These are phyloP conservation scores for Solanum hybrid DNA, from an alignment of 305 asterid species.

Conservation along the genomic window DNA sequence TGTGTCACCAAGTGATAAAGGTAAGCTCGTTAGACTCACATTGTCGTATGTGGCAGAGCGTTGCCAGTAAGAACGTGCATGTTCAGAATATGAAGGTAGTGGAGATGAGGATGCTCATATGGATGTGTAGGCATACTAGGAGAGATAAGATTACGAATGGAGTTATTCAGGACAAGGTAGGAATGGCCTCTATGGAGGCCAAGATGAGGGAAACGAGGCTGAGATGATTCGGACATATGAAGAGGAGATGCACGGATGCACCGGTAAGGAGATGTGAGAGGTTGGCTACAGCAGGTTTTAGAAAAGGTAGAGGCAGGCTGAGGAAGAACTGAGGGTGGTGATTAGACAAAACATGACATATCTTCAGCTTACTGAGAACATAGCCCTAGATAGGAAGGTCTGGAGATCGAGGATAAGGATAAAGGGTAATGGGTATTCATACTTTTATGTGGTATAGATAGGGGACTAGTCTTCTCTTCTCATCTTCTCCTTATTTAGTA, in stretches of 20 bases:
- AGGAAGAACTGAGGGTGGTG: not conserved
- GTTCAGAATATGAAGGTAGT: not conserved
- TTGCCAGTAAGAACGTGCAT: not conserved
- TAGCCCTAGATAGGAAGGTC: not conserved
- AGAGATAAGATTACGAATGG: not conserved
- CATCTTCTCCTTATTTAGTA: not conserved
- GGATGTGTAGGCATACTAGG: not conserved
- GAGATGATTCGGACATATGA: not conserved
- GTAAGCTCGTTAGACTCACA: not conserved
- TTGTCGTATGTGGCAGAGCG: not conserved
- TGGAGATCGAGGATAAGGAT: not conserved
- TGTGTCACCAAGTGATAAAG: not conserved
- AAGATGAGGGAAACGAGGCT: not conserved
- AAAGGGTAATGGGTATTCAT: not conserved
- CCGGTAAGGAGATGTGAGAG: not conserved
- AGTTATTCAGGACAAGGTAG: not conserved
- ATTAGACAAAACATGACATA: not conserved
- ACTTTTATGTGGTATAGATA: not conserved
- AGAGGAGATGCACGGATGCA: not conserved
- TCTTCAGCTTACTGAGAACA: not conserved
- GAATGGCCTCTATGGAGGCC: not conserved
- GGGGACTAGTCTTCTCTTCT: not conserved
- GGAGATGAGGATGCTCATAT: not conserved
- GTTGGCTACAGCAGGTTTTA: not conserved
- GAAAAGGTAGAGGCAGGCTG: not conserved